Percentiles rank a stretch among this genome's conserved stretches.
Evolutionary conservation across 2,329 filamentous ascomycete genomes (phyloP).

Genomic region (Ophiostoma australiae): DNA sequence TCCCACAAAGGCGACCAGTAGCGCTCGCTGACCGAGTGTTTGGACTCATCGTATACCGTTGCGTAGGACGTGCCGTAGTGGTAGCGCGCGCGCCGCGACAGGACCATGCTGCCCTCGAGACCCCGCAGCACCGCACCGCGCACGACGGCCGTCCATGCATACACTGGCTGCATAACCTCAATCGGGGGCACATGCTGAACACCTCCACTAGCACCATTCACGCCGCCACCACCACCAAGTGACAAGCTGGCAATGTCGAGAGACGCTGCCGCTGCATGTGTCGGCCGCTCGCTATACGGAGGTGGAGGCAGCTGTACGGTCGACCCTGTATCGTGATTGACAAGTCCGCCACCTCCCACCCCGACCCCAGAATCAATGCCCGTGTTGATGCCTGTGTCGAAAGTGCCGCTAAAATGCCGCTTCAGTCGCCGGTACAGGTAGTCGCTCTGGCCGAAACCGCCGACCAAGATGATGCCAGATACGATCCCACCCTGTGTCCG

Average conservation of each 20-base stretch:
- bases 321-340: constrained; percentile 3
- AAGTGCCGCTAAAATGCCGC: constrained; percentile 55
- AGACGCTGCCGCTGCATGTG: constrained; percentile 46
- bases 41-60: constrained; percentile 71
- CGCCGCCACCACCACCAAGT: background rate
- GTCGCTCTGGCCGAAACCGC: constrained; percentile 75
- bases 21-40: constrained; percentile 65
- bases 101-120: constrained; percentile 72
- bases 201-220: background rate
- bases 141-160: constrained; percentile 77
- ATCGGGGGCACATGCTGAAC: constrained; percentile 44
- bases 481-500: constrained; percentile 58
- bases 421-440: constrained; percentile 70
- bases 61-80: constrained; percentile 79
- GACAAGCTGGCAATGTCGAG: background rate
- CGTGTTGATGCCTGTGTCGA: background rate
- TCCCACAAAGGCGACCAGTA: constrained; percentile 80
- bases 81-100: constrained; percentile 67
- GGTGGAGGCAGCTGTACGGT: constrained; percentile 43
- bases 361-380: background rate
- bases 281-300: constrained; percentile 65
- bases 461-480: constrained; percentile 73
- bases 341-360: constrained; percentile 25
- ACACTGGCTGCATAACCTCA: constrained; percentile 76
- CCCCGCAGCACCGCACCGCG: constrained; percentile 70